phyloP scores from a whole-genome alignment of 2,329 filamentous ascomycete genomes.

The Neopestalotiopsis sp. region DNA sequence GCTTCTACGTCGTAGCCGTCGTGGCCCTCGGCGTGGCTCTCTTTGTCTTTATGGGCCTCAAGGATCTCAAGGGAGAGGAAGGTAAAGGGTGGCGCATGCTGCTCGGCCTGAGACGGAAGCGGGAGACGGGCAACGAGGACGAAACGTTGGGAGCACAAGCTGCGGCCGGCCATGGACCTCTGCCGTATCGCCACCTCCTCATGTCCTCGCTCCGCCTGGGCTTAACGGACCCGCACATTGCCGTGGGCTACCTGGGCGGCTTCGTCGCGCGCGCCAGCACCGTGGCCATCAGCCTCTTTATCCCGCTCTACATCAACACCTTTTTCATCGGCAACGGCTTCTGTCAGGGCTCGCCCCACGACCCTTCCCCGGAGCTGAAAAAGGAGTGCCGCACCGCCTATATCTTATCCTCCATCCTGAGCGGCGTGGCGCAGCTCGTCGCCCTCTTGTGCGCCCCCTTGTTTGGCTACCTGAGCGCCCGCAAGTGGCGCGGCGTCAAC shows the following conservation, averaged over 20 bases:
- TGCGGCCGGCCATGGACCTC: slow-evolving; percentile 31
- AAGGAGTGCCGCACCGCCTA: slow-evolving; percentile 86
- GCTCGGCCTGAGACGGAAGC: slow-evolving; percentile 42
- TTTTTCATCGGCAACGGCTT: slow-evolving; percentile 84
- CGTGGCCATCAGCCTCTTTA: slow-evolving; percentile 92
- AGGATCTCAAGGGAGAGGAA: slow-evolving; percentile 72
- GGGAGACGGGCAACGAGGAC: slow-evolving; percentile 21
- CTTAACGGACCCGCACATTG: slow-evolving; percentile 76
- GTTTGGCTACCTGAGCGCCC: slow-evolving; percentile 81
- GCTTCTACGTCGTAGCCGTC: slow-evolving; percentile 84
- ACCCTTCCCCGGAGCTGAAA: slow-evolving; percentile 76
- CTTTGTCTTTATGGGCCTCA: slow-evolving; percentile 80
- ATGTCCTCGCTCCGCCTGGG: slow-evolving; percentile 71
- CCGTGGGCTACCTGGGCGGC: slow-evolving; percentile 87
- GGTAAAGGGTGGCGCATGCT: slow-evolving; percentile 73
- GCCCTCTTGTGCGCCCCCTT: slow-evolving; percentile 84
- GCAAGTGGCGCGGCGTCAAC: slow-evolving; percentile 69
- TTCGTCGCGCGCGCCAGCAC: slow-evolving; percentile 95
- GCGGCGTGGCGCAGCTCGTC: slow-evolving; percentile 85
- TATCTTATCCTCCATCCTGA: slow-evolving; percentile 83
- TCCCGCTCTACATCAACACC: slow-evolving; percentile 90
- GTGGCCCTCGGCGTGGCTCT: slow-evolving; percentile 75
- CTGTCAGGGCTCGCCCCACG: slow-evolving; percentile 71
- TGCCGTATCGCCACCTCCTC: slow-evolving; percentile 66
- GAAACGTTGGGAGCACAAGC: slow-evolving; percentile 5